These are phyloP conservation scores for Penicillium coffeae DNA, from an alignment of 495 filamentous ascomycete species.

Conservation along the genomic window DNA sequence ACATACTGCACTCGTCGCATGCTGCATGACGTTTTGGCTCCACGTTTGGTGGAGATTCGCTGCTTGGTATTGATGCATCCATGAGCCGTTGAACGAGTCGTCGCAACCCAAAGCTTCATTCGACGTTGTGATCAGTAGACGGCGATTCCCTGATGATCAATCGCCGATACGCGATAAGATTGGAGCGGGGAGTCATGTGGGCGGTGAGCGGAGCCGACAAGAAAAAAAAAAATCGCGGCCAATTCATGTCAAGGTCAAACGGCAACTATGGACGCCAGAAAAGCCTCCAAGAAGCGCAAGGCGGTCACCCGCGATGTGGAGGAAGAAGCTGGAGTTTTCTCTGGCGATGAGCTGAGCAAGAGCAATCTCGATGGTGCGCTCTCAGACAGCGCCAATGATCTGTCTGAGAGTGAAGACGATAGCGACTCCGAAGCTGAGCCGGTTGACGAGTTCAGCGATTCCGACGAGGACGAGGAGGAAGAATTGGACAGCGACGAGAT, in stretches of 20 bases:
- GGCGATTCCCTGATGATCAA: conserved; percentile 16
- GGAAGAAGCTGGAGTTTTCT: conserved; percentile 49
- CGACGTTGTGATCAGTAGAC: not conserved
- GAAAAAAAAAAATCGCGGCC: conserved; percentile 34
- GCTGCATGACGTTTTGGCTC: conserved; percentile 38
- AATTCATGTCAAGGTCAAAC: conserved; percentile 11
- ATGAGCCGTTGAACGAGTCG: not conserved
- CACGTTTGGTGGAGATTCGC: not conserved
- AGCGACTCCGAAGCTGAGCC: conserved; percentile 45
- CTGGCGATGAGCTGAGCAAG: conserved; percentile 63
- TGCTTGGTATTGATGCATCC: not conserved
- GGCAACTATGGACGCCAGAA: conserved; percentile 34
- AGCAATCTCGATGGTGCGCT: conserved; percentile 62
- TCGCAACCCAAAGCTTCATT: too few species aligned
- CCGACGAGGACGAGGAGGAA: conserved; percentile 41
- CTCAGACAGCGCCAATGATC: conserved; percentile 54
- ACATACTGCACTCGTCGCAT: conserved; percentile 43
- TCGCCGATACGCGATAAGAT: conserved; percentile 21
- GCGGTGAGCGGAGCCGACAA: conserved; percentile 34
- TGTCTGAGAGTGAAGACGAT: conserved; percentile 38
- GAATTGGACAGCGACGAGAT: conserved; percentile 51
- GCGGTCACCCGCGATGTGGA: conserved; percentile 52
- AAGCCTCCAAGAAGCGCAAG: conserved; percentile 54
- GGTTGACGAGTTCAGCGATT: conserved; percentile 43
- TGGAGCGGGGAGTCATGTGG: conserved; percentile 42